phyloP scores from a whole-genome alignment of 2,329 filamentous ascomycete genomes.

The Calonectria hongkongensis region DNA sequence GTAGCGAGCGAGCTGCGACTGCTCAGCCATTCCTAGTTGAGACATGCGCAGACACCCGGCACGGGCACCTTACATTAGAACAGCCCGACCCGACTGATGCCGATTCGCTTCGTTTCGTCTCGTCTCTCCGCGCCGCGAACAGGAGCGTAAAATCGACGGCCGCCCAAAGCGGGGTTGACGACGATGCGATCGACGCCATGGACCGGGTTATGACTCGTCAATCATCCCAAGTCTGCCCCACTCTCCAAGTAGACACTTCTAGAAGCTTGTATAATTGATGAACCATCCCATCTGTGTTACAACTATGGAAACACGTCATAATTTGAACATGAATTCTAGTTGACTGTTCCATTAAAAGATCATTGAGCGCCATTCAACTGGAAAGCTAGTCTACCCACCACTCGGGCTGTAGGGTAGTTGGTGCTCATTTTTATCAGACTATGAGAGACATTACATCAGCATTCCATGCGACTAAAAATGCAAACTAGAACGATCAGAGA shows the following conservation, averaged over 20 bases:
- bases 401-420: no score
- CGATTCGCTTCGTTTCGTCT: background rate
- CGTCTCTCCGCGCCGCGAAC: background rate
- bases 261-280: no score
- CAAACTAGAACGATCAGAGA: no score
- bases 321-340: no score
- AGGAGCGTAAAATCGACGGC: background rate
- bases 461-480: no score
- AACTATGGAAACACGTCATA: no score
- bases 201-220: conserved; percentile 12
- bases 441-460: no score
- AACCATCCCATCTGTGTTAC: no score
- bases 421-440: no score
- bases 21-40: conserved; percentile 12
- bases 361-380: no score
- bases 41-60: background rate
- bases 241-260: background rate
- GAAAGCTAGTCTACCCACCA: no score
- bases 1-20: background rate
- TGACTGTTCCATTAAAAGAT: no score
- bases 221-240: background rate
- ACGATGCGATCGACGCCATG: conserved; percentile 18
- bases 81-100: conserved; percentile 15
- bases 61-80: background rate
- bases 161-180: background rate